phyloP scores from a whole-genome alignment of 129 eudicot species.

The Kitagawia praeruptora region DNA sequence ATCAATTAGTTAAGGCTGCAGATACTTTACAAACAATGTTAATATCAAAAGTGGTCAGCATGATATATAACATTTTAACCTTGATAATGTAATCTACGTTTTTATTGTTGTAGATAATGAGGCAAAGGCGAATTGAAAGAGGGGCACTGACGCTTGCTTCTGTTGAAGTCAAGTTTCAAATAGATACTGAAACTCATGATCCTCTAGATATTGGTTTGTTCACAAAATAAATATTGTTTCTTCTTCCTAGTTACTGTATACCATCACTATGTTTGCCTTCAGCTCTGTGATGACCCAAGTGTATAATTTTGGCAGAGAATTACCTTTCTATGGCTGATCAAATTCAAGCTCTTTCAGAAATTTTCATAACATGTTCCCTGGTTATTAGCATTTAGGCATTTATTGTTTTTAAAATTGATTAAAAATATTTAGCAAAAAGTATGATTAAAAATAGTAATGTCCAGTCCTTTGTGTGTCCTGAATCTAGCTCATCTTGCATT shows the following conservation, averaged over 20 bases:
- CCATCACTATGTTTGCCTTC: neutral
- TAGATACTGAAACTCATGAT: slow-evolving; percentile 98
- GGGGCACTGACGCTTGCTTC: slow-evolving; percentile 99
- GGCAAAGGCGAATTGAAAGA: slow-evolving; percentile 92
- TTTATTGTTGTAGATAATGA: slow-evolving; percentile 53
- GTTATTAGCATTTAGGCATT: neutral
- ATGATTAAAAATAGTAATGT: neutral
- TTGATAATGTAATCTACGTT: neutral
- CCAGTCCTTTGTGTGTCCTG: neutral
- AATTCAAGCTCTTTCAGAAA: no score
- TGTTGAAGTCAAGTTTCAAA: slow-evolving; percentile 95
- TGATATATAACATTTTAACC: neutral
- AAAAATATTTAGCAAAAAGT: no score
- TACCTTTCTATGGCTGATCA: neutral
- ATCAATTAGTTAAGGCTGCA: neutral
- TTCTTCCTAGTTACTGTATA: neutral
- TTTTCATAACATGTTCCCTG: neutral
- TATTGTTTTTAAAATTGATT: no score
- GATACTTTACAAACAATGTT: neutral
- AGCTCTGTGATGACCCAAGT: neutral
- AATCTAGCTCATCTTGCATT: slow-evolving; percentile 1
- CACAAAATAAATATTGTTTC: neutral
- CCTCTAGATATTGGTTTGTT: slow-evolving; percentile 90
- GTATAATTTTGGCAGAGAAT: neutral
- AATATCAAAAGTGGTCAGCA: neutral